Percentiles rank a stretch among this genome's conserved stretches.
These are phyloP conservation scores for Dothideomycetes sp. DNA, from an alignment of 2,329 filamentous ascomycete genomes.

Conservation along the genomic window DNA sequence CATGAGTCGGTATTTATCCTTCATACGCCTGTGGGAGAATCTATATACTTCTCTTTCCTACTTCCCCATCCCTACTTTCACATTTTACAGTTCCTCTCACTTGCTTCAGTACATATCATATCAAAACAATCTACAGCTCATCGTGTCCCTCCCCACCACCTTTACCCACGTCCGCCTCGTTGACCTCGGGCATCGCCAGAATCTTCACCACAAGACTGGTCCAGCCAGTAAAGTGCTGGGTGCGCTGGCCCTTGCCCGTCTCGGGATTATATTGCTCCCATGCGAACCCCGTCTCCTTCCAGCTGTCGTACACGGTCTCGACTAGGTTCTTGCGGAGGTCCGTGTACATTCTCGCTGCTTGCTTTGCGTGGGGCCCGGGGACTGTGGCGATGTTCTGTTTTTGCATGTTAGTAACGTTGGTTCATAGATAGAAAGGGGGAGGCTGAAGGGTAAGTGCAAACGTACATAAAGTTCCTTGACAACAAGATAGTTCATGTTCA, in stretches of 20 bases:
- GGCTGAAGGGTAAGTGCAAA: constrained; percentile 14
- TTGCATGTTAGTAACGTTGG: constrained; percentile 2
- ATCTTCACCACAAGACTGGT: constrained; percentile 97
- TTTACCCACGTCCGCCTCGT: constrained; percentile 11
- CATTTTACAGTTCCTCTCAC: no score
- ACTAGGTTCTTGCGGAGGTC: constrained; percentile 74
- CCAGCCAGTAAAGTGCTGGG: constrained; percentile 97
- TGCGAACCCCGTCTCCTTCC: constrained; percentile 86
- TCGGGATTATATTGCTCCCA: constrained; percentile 99
- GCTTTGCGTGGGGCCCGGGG: constrained; percentile 54
- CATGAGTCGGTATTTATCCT: no score
- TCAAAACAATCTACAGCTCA: constrained; percentile 30
- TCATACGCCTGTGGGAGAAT: no score
- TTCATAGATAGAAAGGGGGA: constrained; percentile 3
- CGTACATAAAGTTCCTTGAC: constrained; percentile 67
- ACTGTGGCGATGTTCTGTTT: constrained; percentile 51
- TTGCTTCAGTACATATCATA: neutral
- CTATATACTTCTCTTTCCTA: no score
- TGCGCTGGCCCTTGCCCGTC: constrained; percentile 84
- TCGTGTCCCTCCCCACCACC: constrained; percentile 27
- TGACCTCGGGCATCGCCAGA: constrained; percentile 79
- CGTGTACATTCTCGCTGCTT: constrained; percentile 64
- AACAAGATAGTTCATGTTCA: constrained; percentile 90
- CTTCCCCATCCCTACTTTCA: no score
- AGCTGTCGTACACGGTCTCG: constrained; percentile 76